Conservation (phyloP, 305 asterid species). For the Ilex paraguariensis region DNA sequence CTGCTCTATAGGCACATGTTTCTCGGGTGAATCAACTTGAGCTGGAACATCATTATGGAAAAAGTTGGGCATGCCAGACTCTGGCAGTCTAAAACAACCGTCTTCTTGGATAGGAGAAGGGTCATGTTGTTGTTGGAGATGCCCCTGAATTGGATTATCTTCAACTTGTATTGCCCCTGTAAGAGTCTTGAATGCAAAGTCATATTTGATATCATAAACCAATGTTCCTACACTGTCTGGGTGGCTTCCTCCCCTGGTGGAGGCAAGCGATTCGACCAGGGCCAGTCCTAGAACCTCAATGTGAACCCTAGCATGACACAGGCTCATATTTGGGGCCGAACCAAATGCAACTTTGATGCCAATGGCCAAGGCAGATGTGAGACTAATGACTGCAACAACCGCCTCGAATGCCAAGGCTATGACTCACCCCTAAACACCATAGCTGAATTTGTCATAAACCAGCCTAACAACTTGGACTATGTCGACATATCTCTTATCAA, state of each 20-base stretch:
- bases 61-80: conserved; percentile 22
- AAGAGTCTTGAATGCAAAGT: conserved; percentile 57
- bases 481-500: conserved; percentile 42
- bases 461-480: conserved; percentile 29
- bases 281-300: conserved; percentile 30
- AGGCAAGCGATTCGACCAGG: conserved; percentile 23
- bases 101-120: conserved; percentile 11
- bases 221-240: conserved; percentile 43
- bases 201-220: conserved; percentile 29
- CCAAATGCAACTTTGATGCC: conserved; percentile 34
- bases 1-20: conserved; percentile 18
- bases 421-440: conserved; percentile 39
- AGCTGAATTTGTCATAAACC: conserved; percentile 37
- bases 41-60: conserved; percentile 33
- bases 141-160: conserved; percentile 26
- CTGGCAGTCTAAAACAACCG: conserved; percentile 22
- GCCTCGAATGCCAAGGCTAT: conserved; percentile 20
- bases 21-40: conserved; percentile 21
- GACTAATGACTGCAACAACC: conserved; percentile 49
- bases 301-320: conserved; percentile 12
- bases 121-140: conserved; percentile 17
- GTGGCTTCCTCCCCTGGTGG: conserved; percentile 48
- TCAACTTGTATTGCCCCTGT: conserved; percentile 58
- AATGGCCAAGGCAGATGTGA: conserved; percentile 34
- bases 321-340: conserved; percentile 40